These are phyloP conservation scores for Immersiella caudata DNA, from an alignment of 495 filamentous ascomycete genomes.

Conservation along the genomic window DNA sequence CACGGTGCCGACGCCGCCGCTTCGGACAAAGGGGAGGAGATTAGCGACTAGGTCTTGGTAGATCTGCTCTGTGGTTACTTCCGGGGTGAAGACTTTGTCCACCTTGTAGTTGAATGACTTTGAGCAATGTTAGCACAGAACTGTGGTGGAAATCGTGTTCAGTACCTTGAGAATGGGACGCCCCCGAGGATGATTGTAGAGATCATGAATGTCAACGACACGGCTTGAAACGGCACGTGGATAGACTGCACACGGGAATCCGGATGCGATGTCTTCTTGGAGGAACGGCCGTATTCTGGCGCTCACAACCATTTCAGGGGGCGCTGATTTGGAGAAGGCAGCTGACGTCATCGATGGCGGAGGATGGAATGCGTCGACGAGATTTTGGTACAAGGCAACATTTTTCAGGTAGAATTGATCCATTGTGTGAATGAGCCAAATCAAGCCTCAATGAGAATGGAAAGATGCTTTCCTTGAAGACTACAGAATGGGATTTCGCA, in stretches of 20 bases:
- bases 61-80: neutral
- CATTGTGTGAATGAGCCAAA: neutral
- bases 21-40: neutral
- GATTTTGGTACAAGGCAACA: neutral
- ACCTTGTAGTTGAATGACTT: constrained; percentile 7
- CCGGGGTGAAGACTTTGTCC: constrained; percentile 4
- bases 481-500: neutral
- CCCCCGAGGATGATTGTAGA: neutral
- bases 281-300: neutral
- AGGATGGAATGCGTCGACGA: neutral
- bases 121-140: neutral
- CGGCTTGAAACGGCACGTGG: neutral
- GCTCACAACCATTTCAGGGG: neutral
- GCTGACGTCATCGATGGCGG: neutral
- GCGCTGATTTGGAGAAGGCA: neutral
- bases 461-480: neutral
- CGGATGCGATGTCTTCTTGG: neutral
- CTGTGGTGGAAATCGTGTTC: neutral
- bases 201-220: neutral
- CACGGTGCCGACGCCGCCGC: constrained; percentile 2
- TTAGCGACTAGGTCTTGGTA: neutral
- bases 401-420: neutral
- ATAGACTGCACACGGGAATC: neutral
- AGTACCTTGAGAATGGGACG: neutral
- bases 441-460: neutral